Evolutionary conservation across 441 rosid genomes (phyloP).

Genomic region (Syzygium syzygioides): DNA sequence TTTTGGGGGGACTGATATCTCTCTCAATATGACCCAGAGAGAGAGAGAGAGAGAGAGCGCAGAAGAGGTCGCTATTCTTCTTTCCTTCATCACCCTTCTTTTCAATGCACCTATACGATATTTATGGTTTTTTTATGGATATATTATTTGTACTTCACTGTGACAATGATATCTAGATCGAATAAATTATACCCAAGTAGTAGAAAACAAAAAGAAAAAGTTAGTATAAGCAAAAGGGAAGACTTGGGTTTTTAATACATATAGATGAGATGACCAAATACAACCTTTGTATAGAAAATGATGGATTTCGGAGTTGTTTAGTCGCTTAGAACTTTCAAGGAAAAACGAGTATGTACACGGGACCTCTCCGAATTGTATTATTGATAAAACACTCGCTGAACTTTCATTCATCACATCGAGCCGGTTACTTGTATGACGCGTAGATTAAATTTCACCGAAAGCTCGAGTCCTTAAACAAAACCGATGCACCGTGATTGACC

Average conservation of each 20-base stretch:
- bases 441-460: not conserved
- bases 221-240: not conserved
- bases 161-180: not conserved
- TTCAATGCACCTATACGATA: slow-evolving; percentile 16
- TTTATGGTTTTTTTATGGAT: not conserved
- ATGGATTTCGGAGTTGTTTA: slow-evolving; percentile 2
- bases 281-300: slow-evolving; percentile 2
- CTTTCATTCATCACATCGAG: not conserved
- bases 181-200: not conserved
- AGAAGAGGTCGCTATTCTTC: slow-evolving; percentile 41
- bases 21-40: slow-evolving; percentile 24
- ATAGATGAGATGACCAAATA: slow-evolving; percentile 10
- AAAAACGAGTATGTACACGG: not conserved
- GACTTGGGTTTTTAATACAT: not conserved
- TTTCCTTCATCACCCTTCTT: slow-evolving; percentile 24
- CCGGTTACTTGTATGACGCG: not conserved
- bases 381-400: not conserved
- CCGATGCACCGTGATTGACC: not conserved
- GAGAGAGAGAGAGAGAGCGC: slow-evolving; percentile 10
- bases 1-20: slow-evolving; percentile 17
- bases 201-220: not conserved
- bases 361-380: not conserved
- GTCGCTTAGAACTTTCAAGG: not conserved
- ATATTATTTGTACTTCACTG: not conserved
- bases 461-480: not conserved